A percentile compares a stretch with the other conserved stretches of the same genome.
Conservation (phyloP, 2,329 filamentous ascomycete species). For the Cercospora janseana region DNA sequence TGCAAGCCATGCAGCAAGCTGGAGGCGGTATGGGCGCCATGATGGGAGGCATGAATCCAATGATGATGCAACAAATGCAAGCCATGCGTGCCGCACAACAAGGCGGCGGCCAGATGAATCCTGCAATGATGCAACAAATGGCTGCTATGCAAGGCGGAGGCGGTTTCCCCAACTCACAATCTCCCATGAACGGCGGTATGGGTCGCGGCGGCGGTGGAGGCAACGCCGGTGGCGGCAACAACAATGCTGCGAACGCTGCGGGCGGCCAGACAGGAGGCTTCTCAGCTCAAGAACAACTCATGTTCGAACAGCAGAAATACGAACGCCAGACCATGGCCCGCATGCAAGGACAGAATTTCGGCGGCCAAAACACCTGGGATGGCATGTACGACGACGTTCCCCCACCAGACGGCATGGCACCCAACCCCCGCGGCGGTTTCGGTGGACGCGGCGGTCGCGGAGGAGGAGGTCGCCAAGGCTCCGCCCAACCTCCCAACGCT, state of each 20-base stretch:
- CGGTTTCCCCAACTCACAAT: conserved; percentile 36
- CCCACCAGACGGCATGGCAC: conserved; percentile 64
- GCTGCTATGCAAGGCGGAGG: conserved; percentile 39
- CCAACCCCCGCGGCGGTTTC: conserved; percentile 43
- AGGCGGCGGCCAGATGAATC: conserved; percentile 55
- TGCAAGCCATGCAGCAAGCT: conserved; percentile 40
- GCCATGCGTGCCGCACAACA: conserved; percentile 26
- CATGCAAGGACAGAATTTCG: conserved; percentile 44
- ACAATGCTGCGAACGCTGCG: conserved; percentile 16
- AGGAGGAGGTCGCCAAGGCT: conserved; percentile 36
- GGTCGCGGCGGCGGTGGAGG: conserved; percentile 32
- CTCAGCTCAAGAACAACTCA: conserved; percentile 69
- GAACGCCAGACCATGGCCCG: conserved; percentile 65
- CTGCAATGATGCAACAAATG: conserved; percentile 46
- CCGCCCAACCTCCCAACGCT: conserved; percentile 45
- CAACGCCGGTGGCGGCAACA: background rate
- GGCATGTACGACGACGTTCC: conserved; percentile 98
- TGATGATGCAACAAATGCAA: conserved; percentile 45
- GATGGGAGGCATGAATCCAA: conserved; percentile 57
- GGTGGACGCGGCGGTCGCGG: conserved; percentile 45
- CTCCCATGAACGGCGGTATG: conserved; percentile 39
- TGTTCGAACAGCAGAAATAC: conserved; percentile 76
- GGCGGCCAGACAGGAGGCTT: conserved; percentile 46
- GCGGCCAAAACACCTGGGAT: conserved; percentile 71
- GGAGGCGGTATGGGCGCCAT: conserved; percentile 55